phyloP scores from a whole-genome alignment of 1,284 basidiomycete genomes.

The Tilletia caries region DNA sequence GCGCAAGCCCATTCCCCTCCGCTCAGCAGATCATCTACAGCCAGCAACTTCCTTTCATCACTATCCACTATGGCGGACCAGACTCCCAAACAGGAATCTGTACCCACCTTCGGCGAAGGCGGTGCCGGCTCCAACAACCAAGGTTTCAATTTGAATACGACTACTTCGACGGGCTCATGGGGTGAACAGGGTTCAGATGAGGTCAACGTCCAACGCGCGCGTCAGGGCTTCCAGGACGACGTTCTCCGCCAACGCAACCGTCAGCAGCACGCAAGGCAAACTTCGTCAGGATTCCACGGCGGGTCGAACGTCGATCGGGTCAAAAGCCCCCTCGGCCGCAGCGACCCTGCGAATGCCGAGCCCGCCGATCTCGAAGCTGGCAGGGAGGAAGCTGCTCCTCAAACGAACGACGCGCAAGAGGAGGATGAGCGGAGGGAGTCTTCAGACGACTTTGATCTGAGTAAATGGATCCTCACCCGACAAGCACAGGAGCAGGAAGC shows the following conservation, averaged over 20 bases:
- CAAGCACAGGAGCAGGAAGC: conserved; percentile 27
- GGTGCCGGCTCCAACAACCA: conserved; percentile 2
- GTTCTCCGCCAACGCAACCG: conserved; percentile 22
- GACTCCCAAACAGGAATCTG: not conserved
- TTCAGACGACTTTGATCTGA: conserved; percentile 32
- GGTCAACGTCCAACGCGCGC: conserved; percentile 31
- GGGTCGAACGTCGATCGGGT: conserved; percentile 19
- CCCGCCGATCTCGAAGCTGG: conserved; percentile 4
- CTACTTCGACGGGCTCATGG: conserved; percentile 29
- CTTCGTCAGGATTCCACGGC: conserved; percentile 14
- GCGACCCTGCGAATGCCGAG: conserved; percentile 12
- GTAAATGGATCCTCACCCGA: conserved; percentile 33
- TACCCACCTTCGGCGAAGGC: conserved; percentile 9
- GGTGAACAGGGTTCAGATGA: conserved; percentile 33
- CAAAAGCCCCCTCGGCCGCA: conserved; percentile 22
- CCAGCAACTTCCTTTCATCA: too few relatives aligned
- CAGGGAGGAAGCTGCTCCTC: not conserved
- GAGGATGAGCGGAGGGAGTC: not conserved
- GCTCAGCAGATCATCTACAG: too few relatives aligned
- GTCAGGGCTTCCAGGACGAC: conserved; percentile 26
- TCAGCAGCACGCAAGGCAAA: not conserved
- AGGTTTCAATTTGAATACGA: not conserved
- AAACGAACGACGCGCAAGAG: conserved; percentile 14
- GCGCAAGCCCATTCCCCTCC: too few relatives aligned
- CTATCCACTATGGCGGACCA: not conserved